Evolutionary conservation across 2,329 filamentous ascomycete genomes (phyloP), one percentile per base, ranked within the genome.

Genomic region (Penicillium psychrosexuale): DNA sequence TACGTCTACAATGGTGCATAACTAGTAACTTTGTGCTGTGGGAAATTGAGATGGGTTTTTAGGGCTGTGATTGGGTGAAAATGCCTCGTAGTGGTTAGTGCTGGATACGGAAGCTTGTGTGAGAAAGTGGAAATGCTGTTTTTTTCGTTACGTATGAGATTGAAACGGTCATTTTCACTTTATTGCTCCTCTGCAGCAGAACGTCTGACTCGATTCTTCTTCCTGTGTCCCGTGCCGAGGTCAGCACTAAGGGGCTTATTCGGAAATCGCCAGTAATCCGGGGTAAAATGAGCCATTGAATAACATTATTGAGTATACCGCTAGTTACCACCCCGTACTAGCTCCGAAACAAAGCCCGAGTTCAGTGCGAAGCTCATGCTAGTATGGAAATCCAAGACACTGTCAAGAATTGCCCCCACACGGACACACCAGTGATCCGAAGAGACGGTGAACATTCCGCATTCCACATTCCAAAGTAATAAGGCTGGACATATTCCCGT

Each of bases 21-120:
- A 12, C 22, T 24, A 28, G n/a, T 27, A 24, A 12, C 19, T 24
- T 17, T 39, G 42, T 53, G 34, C 50, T 30, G 22, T 40, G 22
- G 44, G 47, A 50, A 54, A 45, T 51, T 45, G 40, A 39, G 17
- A 54, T 43, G 51, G 47, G 31, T 34, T 27, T 15, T 45, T 24
- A 44, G 44, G 22, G 28, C 2, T 45, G 19, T 54, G 52, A 54
- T 54, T 54, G 52, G 52, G 33, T 45, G 52, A 54, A 54, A 54
- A 54, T 54, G 27, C 52, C 52, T 54, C 52, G 52, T 54, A 50
- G 37, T 45, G 4, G 7, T 50, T 36, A 47, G 42, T 22, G n/a
- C 9, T 52, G 27, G n/a, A 38, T 47, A 47, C 42, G 42, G 42
- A 52, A 52, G 49, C 49, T 52, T 52, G 49, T 52, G 49, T 47